phyloP scores from a whole-genome alignment of 2,329 filamentous ascomycete species.

The Epichloe hybrida region DNA sequence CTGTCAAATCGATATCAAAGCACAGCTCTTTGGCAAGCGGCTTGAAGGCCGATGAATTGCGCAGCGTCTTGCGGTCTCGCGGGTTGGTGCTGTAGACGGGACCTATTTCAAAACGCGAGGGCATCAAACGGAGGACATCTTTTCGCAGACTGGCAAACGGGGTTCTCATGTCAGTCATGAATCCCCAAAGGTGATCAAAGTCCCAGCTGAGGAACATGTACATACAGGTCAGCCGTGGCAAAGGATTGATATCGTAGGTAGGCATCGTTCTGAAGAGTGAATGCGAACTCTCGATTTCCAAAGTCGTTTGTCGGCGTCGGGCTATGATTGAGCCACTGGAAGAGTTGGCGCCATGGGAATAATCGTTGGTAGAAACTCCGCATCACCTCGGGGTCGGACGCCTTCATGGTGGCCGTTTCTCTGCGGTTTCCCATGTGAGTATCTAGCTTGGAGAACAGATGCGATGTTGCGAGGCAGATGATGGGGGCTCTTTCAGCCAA shows the following conservation, averaged over 20 bases:
- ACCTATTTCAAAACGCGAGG: slow-evolving; percentile 93
- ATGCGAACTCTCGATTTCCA: slow-evolving; percentile 85
- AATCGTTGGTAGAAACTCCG: slow-evolving; percentile 89
- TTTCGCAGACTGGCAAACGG: slow-evolving; percentile 55
- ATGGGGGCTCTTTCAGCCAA: neutral
- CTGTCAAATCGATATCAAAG: slow-evolving; percentile 98
- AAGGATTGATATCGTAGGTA: slow-evolving; percentile 82
- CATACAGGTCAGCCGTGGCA: slow-evolving; percentile 38
- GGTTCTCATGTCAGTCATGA: slow-evolving; percentile 4
- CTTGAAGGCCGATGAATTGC: slow-evolving; percentile 68
- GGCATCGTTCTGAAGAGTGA: slow-evolving; percentile 83
- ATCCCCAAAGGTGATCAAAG: neutral
- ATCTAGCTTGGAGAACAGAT: neutral
- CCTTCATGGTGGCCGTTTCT: slow-evolving; percentile 25
- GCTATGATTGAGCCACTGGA: slow-evolving; percentile 96
- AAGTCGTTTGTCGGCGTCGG: slow-evolving; percentile 79
- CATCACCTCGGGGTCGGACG: slow-evolving; percentile 73
- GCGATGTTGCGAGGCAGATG: neutral
- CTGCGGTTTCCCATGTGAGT: neutral
- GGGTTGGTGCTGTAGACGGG: slow-evolving; percentile 94
- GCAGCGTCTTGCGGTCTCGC: slow-evolving; percentile 77
- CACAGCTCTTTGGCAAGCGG: slow-evolving; percentile 88
- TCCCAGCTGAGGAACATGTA: neutral
- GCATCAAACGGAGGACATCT: slow-evolving; percentile 76
- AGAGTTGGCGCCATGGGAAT: slow-evolving; percentile 87